phyloP scores from a whole-genome alignment of 345 rosid species.

The Anastatica hierochuntica region DNA sequence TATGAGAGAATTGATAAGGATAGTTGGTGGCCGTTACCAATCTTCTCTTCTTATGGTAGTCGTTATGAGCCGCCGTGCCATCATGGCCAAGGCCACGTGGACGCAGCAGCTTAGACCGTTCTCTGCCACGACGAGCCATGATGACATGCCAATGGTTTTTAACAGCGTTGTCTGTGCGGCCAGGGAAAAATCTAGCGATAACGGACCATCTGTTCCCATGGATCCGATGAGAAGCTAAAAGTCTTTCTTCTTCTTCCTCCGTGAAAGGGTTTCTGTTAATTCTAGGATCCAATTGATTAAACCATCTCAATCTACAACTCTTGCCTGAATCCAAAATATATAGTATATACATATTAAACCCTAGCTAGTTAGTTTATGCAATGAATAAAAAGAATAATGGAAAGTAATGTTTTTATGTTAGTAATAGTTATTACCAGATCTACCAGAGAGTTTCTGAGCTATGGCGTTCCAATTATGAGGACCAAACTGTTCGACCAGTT shows the following conservation, averaged over 20 bases:
- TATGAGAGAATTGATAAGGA: conserved; percentile 23
- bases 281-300: conserved; percentile 86
- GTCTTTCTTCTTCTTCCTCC: conserved; percentile 79
- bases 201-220: conserved; percentile 92
- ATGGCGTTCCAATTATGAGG: conserved; percentile 95
- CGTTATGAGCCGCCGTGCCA: not conserved
- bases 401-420: too few relatives aligned
- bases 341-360: too few relatives aligned
- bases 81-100: conserved; percentile 24
- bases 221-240: conserved; percentile 53
- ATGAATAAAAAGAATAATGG: not conserved
- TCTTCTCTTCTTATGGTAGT: not conserved
- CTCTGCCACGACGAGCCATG: conserved; percentile 79
- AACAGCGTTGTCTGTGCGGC: conserved; percentile 90
- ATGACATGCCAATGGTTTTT: conserved; percentile 98
- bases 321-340: too few relatives aligned
- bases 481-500: conserved; percentile 65
- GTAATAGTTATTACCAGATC: conserved; percentile 65
- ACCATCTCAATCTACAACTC: conserved; percentile 97
- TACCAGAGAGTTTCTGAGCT: conserved; percentile 72
- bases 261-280: conserved; percentile 66
- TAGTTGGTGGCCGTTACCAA: conserved; percentile 6
- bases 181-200: conserved; percentile 77
- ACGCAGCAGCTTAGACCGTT: conserved; percentile 29
- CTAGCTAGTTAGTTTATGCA: too few relatives aligned